phyloP scores from a whole-genome alignment of 2,329 filamentous ascomycete species.

The Fusarium camptoceras region DNA sequence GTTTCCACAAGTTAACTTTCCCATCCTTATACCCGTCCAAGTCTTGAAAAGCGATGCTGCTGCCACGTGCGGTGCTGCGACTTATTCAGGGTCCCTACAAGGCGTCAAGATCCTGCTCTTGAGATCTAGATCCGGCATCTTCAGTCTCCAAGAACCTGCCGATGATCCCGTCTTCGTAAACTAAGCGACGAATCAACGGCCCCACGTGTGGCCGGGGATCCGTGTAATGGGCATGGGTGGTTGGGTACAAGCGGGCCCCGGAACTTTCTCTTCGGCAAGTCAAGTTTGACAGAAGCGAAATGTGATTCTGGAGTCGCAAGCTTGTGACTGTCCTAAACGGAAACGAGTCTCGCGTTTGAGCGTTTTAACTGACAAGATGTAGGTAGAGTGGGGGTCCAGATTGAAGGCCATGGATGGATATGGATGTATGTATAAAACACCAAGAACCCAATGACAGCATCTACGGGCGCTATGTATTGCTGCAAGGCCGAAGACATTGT shows the following conservation, averaged over 20 bases:
- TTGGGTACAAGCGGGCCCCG: slow-evolving; percentile 30
- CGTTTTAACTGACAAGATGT: not conserved
- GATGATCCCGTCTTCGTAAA: slow-evolving; percentile 17
- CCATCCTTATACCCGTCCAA: slow-evolving; percentile 2
- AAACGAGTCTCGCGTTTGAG: slow-evolving; percentile 19
- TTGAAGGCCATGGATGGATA: not conserved
- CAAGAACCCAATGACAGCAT: slow-evolving; percentile 6
- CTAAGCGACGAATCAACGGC: slow-evolving; percentile 45
- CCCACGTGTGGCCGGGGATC: slow-evolving; percentile 45
- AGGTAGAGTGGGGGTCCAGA: slow-evolving; percentile 20
- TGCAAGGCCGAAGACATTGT: slow-evolving; percentile 9
- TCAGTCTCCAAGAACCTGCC: not conserved
- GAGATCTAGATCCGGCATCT: slow-evolving; percentile 14
- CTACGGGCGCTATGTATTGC: slow-evolving; percentile 1
- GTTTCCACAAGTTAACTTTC: slow-evolving; percentile 8
- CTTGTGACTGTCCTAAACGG: slow-evolving; percentile 12
- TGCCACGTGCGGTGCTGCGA: slow-evolving; percentile 27
- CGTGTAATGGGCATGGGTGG: slow-evolving; percentile 17
- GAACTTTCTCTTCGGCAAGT: slow-evolving; percentile 30
- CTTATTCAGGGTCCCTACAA: not conserved
- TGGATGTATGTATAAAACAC: slow-evolving; percentile 39
- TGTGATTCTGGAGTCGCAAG: slow-evolving; percentile 26
- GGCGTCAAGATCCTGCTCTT: not conserved
- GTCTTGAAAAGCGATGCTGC: slow-evolving; percentile 3
- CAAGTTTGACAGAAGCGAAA: slow-evolving; percentile 25